Evolutionary conservation across 306 rosid genomes (phyloP).

Genomic region (Pyrus bretschneideri): DNA sequence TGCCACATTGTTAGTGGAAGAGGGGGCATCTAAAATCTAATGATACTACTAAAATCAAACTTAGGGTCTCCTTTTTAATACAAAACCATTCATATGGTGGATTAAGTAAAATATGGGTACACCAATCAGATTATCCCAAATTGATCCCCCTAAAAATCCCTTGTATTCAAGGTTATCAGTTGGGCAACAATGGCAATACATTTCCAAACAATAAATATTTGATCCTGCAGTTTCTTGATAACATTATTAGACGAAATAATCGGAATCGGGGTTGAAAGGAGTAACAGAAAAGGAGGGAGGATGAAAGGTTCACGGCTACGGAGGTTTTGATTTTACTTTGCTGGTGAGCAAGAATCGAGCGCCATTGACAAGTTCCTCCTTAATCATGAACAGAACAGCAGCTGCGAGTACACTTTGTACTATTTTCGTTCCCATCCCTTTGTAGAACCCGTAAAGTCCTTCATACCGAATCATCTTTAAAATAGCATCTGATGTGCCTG

Average conservation of each 20-base stretch:
- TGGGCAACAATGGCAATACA: not conserved
- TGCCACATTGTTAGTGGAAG: too few species aligned
- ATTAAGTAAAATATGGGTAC: not conserved
- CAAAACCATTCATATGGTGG: not conserved
- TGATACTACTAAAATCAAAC: too few species aligned
- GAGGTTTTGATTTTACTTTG: slow-evolving; percentile 39
- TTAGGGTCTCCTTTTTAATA: not conserved
- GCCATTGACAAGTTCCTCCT: slow-evolving; percentile 80
- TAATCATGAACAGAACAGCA: slow-evolving; percentile 85
- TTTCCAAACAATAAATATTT: slow-evolving; percentile 10
- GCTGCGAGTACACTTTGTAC: slow-evolving; percentile 96
- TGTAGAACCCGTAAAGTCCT: slow-evolving; percentile 79
- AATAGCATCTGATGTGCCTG: slow-evolving; percentile 87
- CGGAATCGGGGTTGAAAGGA: not conserved
- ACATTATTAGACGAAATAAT: slow-evolving; percentile 4
- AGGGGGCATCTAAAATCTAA: too few species aligned
- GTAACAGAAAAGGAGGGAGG: not conserved
- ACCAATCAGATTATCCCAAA: not conserved
- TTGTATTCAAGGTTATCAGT: not conserved
- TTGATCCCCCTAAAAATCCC: not conserved
- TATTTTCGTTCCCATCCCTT: slow-evolving; percentile 90
- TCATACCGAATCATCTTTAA: slow-evolving; percentile 80
- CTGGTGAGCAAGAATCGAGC: slow-evolving; percentile 52
- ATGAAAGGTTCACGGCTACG: slow-evolving; percentile 19
- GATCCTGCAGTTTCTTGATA: slow-evolving; percentile 1